Evolutionary conservation across 2,329 filamentous ascomycete genomes (phyloP).

Genomic region (Penicillium palitans): DNA sequence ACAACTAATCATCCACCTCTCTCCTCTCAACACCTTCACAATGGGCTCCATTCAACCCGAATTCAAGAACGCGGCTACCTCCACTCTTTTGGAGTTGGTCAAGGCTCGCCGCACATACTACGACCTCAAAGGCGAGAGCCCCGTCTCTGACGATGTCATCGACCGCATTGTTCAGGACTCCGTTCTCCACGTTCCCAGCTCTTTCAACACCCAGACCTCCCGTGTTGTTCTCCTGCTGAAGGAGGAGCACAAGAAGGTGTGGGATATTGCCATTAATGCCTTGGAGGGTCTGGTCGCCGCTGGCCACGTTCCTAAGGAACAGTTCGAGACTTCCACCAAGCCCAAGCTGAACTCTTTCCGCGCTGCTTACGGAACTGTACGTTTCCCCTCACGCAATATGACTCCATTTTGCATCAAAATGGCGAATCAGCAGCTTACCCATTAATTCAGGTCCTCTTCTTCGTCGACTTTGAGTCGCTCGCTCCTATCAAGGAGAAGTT

Average conservation of each 20-base stretch:
- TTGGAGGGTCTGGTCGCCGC: slow-evolving; percentile 47
- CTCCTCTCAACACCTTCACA: slow-evolving; percentile 30
- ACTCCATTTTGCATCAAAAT: neutral
- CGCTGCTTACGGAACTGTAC: slow-evolving; percentile 71
- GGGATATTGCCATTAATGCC: slow-evolving; percentile 71
- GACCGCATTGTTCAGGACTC: slow-evolving; percentile 40
- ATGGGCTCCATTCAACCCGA: slow-evolving; percentile 39
- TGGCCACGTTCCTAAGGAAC: slow-evolving; percentile 56
- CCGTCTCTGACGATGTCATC: slow-evolving; percentile 36
- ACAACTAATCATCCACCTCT: neutral
- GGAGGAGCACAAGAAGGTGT: slow-evolving; percentile 83
- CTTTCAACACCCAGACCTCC: slow-evolving; percentile 85
- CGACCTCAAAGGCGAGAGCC: slow-evolving; percentile 34
- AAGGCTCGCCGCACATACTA: slow-evolving; percentile 37
- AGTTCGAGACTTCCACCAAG: slow-evolving; percentile 49
- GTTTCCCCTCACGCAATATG: slow-evolving; percentile 31
- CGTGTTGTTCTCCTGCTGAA: slow-evolving; percentile 76
- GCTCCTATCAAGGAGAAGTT: slow-evolving; percentile 61
- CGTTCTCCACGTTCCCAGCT: slow-evolving; percentile 69
- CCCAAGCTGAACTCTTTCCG: slow-evolving; percentile 60
- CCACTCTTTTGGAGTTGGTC: slow-evolving; percentile 33
- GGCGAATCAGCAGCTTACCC: neutral
- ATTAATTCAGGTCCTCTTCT: slow-evolving; percentile 66
- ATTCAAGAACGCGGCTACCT: slow-evolving; percentile 37
- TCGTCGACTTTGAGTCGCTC: slow-evolving; percentile 69